These are phyloP conservation scores for Metschnikowia matae DNA, from an alignment of 805 yeast genomes.

Conservation along the genomic window DNA sequence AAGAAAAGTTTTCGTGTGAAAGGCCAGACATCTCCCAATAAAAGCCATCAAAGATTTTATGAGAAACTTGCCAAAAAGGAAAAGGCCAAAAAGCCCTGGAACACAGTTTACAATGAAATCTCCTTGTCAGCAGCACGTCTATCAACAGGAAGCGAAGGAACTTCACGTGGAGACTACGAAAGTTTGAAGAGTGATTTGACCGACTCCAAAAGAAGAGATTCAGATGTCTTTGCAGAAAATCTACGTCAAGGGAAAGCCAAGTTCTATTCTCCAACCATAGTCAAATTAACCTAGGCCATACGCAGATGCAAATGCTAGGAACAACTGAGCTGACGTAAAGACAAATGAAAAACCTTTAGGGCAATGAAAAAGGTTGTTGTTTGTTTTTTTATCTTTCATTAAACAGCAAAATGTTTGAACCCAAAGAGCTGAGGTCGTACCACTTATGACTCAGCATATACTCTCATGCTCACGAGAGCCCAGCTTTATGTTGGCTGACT, in stretches of 20 bases:
- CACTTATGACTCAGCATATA: neutral
- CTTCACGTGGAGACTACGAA: conserved; percentile 19
- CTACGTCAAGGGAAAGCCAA: conserved; percentile 17
- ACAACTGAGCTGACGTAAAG: neutral
- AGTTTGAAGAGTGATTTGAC: conserved; percentile 27
- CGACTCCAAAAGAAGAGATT: conserved; percentile 21
- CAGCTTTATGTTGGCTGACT: neutral
- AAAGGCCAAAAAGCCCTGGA: conserved; percentile 22
- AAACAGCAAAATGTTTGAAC: neutral
- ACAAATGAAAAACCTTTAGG: neutral
- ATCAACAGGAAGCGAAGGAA: conserved; percentile 30
- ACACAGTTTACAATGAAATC: conserved; percentile 29
- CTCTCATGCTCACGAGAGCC: neutral
- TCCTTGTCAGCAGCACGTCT: conserved; percentile 36
- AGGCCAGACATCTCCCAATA: conserved; percentile 5
- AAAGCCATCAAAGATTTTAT: conserved; percentile 1
- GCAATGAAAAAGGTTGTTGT: neutral
- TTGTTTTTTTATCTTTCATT: neutral
- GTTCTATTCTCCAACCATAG: conserved; percentile 5
- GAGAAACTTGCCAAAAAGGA: conserved; percentile 3
- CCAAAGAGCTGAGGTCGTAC: neutral
- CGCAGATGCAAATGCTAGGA: neutral
- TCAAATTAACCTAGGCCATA: neutral
- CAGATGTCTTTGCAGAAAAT: conserved; percentile 19
- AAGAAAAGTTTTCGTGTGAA: conserved; percentile 6